These are phyloP conservation scores for Arthrobotrys iridis DNA, from an alignment of 2,329 filamentous ascomycete genomes.

Conservation along the genomic window DNA sequence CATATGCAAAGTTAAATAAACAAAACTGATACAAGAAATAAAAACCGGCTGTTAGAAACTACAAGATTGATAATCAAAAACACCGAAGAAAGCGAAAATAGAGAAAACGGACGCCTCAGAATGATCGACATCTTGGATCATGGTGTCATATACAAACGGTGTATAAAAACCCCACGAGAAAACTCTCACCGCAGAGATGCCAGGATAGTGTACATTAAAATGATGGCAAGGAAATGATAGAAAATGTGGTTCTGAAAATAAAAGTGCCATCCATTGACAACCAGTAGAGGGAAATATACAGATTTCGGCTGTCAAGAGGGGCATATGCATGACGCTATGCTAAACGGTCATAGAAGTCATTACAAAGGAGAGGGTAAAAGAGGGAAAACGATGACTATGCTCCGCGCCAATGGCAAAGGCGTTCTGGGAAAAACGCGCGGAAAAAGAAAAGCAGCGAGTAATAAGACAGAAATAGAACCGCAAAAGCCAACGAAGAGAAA, in stretches of 20 bases:
- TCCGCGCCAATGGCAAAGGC: neutral
- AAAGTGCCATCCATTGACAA: neutral
- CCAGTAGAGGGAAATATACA: neutral
- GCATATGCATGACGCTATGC: constrained; percentile 18
- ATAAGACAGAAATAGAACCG: constrained; percentile 4
- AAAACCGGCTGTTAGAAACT: no score
- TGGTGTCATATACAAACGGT: no score
- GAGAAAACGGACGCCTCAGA: no score
- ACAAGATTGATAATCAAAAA: no score
- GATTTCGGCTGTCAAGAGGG: neutral
- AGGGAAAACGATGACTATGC: neutral
- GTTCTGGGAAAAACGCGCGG: neutral
- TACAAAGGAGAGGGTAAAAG: neutral
- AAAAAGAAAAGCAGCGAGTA: neutral
- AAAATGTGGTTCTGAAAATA: neutral
- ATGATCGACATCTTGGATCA: no score
- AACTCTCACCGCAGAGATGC: neutral
- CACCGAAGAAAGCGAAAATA: no score
- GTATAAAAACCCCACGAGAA: no score
- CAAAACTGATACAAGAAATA: no score
- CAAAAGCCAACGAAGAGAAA: neutral
- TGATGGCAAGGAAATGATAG: neutral
- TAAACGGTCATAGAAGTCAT: constrained; percentile 21
- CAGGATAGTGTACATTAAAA: neutral
- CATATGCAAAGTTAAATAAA: no score